phyloP scores from a whole-genome alignment of 73 alveolate species.

The Symbiodinium pilosum region DNA sequence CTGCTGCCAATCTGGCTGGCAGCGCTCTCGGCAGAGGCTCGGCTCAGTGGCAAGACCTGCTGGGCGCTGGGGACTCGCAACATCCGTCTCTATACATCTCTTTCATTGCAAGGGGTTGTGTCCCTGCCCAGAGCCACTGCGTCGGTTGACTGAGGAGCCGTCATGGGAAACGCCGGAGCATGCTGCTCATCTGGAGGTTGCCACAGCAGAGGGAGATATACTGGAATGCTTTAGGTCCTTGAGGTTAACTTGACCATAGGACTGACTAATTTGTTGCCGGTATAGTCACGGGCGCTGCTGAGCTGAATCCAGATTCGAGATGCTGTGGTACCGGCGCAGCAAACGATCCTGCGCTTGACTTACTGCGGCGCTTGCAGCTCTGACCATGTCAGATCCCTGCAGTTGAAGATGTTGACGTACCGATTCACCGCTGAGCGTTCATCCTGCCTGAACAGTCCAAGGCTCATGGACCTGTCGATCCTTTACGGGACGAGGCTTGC shows the following conservation, averaged over 20 bases:
- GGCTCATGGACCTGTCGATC: slow-evolving; percentile 78
- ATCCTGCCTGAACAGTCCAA: too few relatives aligned
- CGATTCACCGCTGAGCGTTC: too few relatives aligned
- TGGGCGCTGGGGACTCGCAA: background rate
- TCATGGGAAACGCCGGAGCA: slow-evolving; percentile 1
- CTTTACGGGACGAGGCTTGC: slow-evolving; percentile 24
- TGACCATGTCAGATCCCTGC: background rate
- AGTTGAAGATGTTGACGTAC: background rate
- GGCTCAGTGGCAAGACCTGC: background rate
- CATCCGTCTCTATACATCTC: too few relatives aligned
- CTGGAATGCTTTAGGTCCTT: too few relatives aligned
- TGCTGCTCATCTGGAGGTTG: slow-evolving; percentile 16
- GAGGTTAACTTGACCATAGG: too few relatives aligned
- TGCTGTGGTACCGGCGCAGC: slow-evolving; percentile 70
- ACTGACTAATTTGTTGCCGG: too few relatives aligned
- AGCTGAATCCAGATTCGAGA: slow-evolving; percentile 35
- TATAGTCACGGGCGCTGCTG: too few relatives aligned
- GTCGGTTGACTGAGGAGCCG: slow-evolving; percentile 10
- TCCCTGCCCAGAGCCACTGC: too few relatives aligned
- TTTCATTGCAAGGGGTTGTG: too few relatives aligned
- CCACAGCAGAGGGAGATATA: too few relatives aligned
- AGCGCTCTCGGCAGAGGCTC: background rate
- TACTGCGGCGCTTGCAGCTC: background rate
- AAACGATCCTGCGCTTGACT: background rate
- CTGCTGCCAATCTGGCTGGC: background rate